A percentile compares a stretch with the other conserved stretches of the same genome.
Evolutionary conservation across 805 yeast species (phyloP).

Genomic region (Candida chilensis): DNA sequence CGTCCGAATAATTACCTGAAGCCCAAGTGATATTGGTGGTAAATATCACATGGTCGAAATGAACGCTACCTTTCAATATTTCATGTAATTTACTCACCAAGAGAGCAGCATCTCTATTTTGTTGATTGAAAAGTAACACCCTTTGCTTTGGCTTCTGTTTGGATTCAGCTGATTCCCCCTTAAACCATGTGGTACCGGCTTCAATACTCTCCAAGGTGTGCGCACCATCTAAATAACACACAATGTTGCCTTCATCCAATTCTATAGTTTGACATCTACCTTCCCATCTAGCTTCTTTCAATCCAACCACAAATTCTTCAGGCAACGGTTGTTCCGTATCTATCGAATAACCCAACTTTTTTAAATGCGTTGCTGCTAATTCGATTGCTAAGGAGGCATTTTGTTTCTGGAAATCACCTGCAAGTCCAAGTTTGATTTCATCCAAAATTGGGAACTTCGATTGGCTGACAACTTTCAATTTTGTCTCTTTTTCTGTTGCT

Average conservation of each 20-base stretch:
- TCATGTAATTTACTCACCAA: constrained; percentile 47
- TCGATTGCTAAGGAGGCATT: constrained; percentile 87
- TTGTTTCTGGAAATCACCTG: constrained; percentile 74
- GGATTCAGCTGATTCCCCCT: constrained; percentile 10
- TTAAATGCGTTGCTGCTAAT: constrained; percentile 54
- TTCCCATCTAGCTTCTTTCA: constrained; percentile 75
- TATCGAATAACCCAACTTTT: constrained; percentile 31
- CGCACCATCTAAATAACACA: constrained; percentile 94
- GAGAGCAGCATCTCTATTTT: constrained; percentile 74
- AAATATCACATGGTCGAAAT: constrained; percentile 73
- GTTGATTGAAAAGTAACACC: constrained; percentile 85
- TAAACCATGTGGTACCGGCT: constrained; percentile 81
- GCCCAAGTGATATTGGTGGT: constrained; percentile 92
- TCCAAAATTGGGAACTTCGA: constrained; percentile 18
- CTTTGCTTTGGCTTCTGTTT: constrained; percentile 17
- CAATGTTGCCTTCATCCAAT: constrained; percentile 30
- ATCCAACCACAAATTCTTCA: constrained; percentile 43
- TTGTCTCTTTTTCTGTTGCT: constrained; percentile 51
- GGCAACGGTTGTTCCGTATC: constrained; percentile 27
- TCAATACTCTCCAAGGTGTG: constrained; percentile 84
- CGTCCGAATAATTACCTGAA: constrained; percentile 69
- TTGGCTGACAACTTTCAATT: constrained; percentile 42
- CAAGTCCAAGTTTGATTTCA: constrained; percentile 54
- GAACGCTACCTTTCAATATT: constrained; percentile 24
- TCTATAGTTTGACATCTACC: constrained; percentile 87